phyloP scores from a whole-genome alignment of 1,139 yeast species.

The Yamadazyma taylorii region DNA sequence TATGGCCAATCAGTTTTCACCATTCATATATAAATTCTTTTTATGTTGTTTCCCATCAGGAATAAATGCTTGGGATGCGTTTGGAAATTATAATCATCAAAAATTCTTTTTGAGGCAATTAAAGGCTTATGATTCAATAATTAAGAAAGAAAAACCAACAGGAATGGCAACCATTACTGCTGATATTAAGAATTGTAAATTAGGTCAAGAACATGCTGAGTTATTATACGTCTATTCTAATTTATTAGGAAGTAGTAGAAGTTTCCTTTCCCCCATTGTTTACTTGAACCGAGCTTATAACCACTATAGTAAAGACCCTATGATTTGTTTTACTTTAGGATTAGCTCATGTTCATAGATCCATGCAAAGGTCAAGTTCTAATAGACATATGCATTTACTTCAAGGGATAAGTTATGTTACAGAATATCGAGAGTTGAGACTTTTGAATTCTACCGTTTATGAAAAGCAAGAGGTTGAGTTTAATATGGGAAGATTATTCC shows the following conservation, averaged over 20 bases:
- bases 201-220: slow-evolving; percentile 62
- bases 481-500: slow-evolving; percentile 84
- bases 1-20: slow-evolving; percentile 71
- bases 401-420: slow-evolving; percentile 80
- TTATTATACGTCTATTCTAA: slow-evolving; percentile 77
- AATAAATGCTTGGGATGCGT: slow-evolving; percentile 52
- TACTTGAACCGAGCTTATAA: slow-evolving; percentile 64
- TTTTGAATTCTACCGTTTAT: slow-evolving; percentile 40
- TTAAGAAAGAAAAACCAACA: slow-evolving; percentile 49
- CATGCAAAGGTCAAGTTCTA: slow-evolving; percentile 83
- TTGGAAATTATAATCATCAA: slow-evolving; percentile 80
- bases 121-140: slow-evolving; percentile 79
- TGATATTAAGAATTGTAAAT: slow-evolving; percentile 38
- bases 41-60: slow-evolving; percentile 70
- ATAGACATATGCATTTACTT: slow-evolving; percentile 81
- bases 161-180: slow-evolving; percentile 78
- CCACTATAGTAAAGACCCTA: slow-evolving; percentile 70
- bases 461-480: slow-evolving; percentile 79
- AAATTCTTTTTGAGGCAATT: slow-evolving; percentile 86
- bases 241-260: slow-evolving; percentile 76
- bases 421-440: slow-evolving; percentile 61
- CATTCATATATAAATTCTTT: slow-evolving; percentile 66
- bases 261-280: slow-evolving; percentile 76
- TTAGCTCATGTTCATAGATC: slow-evolving; percentile 87
- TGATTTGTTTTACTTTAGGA: slow-evolving; percentile 72